phyloP scores from a whole-genome alignment of 2,329 filamentous ascomycete species.

The Chaetomiaceae sp. region DNA sequence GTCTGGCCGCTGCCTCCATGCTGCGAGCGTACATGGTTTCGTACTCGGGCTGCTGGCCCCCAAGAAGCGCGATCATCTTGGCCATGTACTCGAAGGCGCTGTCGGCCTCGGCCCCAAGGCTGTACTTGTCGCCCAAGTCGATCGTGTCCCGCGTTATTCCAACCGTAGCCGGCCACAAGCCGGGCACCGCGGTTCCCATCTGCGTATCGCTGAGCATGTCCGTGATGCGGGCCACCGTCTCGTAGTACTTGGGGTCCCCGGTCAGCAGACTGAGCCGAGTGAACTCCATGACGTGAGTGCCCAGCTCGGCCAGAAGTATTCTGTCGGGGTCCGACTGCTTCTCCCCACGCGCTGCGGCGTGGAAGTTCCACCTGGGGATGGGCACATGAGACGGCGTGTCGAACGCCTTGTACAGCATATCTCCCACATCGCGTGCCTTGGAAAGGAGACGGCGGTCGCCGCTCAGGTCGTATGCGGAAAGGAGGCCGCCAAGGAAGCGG shows the following conservation, averaged over 20 bases:
- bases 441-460: constrained; percentile 33
- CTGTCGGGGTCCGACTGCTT: no score
- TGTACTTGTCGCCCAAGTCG: constrained; percentile 30
- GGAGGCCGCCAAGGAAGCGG: constrained; percentile 30
- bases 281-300: constrained; percentile 43
- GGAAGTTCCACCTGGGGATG: constrained; percentile 40
- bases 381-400: constrained; percentile 46
- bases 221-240: constrained; percentile 67
- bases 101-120: constrained; percentile 34
- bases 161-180: constrained; percentile 66
- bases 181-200: constrained; percentile 60
- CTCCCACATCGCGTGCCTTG: constrained; percentile 43
- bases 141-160: constrained; percentile 48
- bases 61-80: constrained; percentile 50
- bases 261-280: constrained; percentile 69
- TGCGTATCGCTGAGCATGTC: constrained; percentile 56
- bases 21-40: constrained; percentile 54
- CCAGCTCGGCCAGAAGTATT: constrained; percentile 27
- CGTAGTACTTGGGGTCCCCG: constrained; percentile 66
- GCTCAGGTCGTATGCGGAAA: constrained; percentile 30
- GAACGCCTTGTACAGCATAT: constrained; percentile 43
- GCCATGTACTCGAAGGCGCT: constrained; percentile 47
- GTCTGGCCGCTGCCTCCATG: constrained; percentile 53
- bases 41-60: constrained; percentile 53
- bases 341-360: constrained; percentile 36